Evolutionary conservation across 345 rosid species (phyloP), one percentile per base, ranked within the genome.

Genomic region (Brassica carinata): DNA sequence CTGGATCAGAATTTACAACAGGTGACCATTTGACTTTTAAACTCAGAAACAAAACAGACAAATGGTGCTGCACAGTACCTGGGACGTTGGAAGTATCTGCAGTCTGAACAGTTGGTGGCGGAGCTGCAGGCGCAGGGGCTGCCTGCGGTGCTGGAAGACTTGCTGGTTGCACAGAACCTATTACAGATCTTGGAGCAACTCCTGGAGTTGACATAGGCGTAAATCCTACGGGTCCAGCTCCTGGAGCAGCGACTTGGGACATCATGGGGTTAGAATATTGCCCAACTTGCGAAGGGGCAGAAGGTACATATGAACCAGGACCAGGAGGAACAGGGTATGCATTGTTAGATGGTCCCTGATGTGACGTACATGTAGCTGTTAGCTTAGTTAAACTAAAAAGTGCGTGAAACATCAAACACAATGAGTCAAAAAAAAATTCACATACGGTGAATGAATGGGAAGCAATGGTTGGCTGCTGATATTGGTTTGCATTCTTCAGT

Each of bases 21-120:
- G 48, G 67, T 64, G 48, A 48, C 34, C 69, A 26, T 43, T 40
- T 67, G 8, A 4, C 31, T 29, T 29, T 29, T 29, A 51, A 51
- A 51, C 18, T 51, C 18, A 5, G 53, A 67, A 61, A 4, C 63
- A 62, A 18, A 79, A 43, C 77, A 73, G 36, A 76, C 55, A 48
- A 55, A 78, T 33, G 69, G 78, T 15, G 9, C 69, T 59, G 75
- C 62, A 55, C 81, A 71, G 77, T 85, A 96, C 99, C 97, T 74
- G 97, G 95, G 40, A 92, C 96, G 64, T 84, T 94, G 77, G 93
- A 88, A 68, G 93, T 92, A 84, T 96, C 91, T 45, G 87, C 99
- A 5, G 96, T 92, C 86, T 94, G 98, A 65, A 96, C 89, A 8
- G 99, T 96, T 59, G 98, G 90, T 68, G 93, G 98, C 30, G 90